A percentile compares a stretch with the other conserved stretches of the same genome.
These are phyloP conservation scores for Luffa aegyptiaca DNA, from an alignment of 306 rosid species.

Conservation along the genomic window DNA sequence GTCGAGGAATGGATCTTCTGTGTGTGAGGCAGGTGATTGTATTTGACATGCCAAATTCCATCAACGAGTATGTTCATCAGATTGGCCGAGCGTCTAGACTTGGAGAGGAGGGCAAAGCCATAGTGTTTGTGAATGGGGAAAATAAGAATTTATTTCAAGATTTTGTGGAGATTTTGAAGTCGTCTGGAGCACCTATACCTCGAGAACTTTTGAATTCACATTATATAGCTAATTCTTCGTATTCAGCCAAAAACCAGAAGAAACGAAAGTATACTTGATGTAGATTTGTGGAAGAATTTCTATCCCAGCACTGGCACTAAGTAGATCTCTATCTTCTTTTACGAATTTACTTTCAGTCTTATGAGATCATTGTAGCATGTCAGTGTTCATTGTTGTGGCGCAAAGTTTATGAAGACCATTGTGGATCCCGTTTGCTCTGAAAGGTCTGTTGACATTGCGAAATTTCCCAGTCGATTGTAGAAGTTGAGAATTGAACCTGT, in stretches of 20 bases:
- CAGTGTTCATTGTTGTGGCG: not conserved
- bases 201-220: slow-evolving; percentile 50
- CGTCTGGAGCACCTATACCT: slow-evolving; percentile 64
- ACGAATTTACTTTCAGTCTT: not conserved
- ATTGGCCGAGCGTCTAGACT: slow-evolving; percentile 83
- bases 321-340: not conserved
- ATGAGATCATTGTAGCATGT: not conserved
- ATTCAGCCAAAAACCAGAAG: slow-evolving; percentile 28
- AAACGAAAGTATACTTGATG: slow-evolving; percentile 23
- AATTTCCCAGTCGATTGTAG: not conserved
- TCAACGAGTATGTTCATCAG: slow-evolving; percentile 75
- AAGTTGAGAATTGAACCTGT: not conserved
- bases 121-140: slow-evolving; percentile 62
- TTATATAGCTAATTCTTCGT: slow-evolving; percentile 20
- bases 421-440: not conserved
- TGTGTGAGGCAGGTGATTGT: slow-evolving; percentile 70
- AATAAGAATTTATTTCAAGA: slow-evolving; percentile 52
- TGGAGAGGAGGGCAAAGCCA: slow-evolving; percentile 74
- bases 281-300: not conserved
- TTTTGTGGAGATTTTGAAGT: slow-evolving; percentile 39
- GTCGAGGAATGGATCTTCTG: slow-evolving; percentile 70
- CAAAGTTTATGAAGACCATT: not conserved
- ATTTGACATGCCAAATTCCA: slow-evolving; percentile 81
- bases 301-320: not conserved
- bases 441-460: not conserved